Conservation (phyloP, 2,329 filamentous ascomycete species). For the Drechslerella coelobrocha region DNA sequence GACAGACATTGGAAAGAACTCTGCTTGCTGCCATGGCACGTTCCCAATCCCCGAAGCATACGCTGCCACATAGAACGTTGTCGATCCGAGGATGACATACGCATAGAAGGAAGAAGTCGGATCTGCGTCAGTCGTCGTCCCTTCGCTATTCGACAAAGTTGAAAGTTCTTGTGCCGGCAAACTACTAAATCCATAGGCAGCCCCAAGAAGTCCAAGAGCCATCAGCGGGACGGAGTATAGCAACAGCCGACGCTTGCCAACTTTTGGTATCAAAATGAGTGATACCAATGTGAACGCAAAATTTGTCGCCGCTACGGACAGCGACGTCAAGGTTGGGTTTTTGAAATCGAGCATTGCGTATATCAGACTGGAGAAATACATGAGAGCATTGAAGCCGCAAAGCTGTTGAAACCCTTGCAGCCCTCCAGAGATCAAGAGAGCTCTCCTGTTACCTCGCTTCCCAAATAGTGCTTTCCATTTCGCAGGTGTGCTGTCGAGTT, state of each 20-base stretch:
- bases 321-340: constrained; percentile 78
- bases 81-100: constrained; percentile 71
- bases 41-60: constrained; percentile 90
- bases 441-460: constrained; percentile 68
- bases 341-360: constrained; percentile 79
- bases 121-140: constrained; percentile 20
- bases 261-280: constrained; percentile 76
- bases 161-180: constrained; percentile 58
- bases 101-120: constrained; percentile 55
- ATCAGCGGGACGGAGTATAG: constrained; percentile 85
- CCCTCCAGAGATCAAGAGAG: constrained; percentile 82
- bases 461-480: constrained; percentile 50
- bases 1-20: constrained; percentile 81
- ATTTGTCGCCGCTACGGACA: constrained; percentile 82
- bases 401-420: constrained; percentile 88
- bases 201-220: constrained; percentile 73
- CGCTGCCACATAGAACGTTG: constrained; percentile 82
- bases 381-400: constrained; percentile 87
- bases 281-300: constrained; percentile 79
- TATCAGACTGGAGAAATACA: constrained; percentile 89
- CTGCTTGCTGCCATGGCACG: constrained; percentile 87
- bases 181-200: constrained; percentile 71
- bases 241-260: constrained; percentile 80
- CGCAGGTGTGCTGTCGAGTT: constrained; percentile 51
- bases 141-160: background rate